Base-by-base conservation (phyloP, 2,329 filamentous ascomycete genomes). In the Fusarium torulosum region DNA sequence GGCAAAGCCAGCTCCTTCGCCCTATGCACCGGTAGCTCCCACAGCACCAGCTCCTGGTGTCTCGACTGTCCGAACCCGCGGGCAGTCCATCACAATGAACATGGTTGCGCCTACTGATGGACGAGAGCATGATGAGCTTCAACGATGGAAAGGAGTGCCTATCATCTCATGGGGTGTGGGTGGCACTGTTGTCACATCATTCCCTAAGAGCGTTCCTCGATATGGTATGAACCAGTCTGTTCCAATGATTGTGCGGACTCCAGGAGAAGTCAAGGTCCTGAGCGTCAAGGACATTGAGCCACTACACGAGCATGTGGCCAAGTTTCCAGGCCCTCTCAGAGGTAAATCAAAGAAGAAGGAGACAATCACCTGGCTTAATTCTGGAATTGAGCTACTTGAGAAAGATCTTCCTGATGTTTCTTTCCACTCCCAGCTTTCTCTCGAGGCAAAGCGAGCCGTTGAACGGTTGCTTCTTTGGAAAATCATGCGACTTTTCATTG, bases 301-400 rank as follows among this genome's bases (percentile, higher is more conserved):
- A 6, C 81, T 94, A 10, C 83, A 88, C 23, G 93, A 96, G 33
- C 86, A 89, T 4, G 81, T 96, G 47, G 85, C 88, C 19, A 93
- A 90, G 70, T 98, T 98, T 74, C 96, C 96, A 0, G 96, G 96
- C 0, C 96, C 96, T 4, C 81, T 99, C 27, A 94, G 91, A 77
- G 86, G 89, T 40, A 98, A 97, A 76, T 89, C 90, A 2, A 98
- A 97, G 84, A 99, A 99, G 84, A 99, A 98, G 81, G 95, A 99
- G 54, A 87, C 93, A 0, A 72, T 94, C 42, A 79, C 88, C 3
- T 99, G 96, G 96, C 83, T 99, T 43, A 86, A 85, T 6, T 82
- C 86, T 60, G 93, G 90, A 52, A 95, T 98, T 56, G 90, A 92
- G 37, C 81, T 82, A 1, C 80, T 97, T 35, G 92, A 96, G 75